Conservation (phyloP, 768 basidiomycete genomes). For the Glaciozyma martinii region DNA sequence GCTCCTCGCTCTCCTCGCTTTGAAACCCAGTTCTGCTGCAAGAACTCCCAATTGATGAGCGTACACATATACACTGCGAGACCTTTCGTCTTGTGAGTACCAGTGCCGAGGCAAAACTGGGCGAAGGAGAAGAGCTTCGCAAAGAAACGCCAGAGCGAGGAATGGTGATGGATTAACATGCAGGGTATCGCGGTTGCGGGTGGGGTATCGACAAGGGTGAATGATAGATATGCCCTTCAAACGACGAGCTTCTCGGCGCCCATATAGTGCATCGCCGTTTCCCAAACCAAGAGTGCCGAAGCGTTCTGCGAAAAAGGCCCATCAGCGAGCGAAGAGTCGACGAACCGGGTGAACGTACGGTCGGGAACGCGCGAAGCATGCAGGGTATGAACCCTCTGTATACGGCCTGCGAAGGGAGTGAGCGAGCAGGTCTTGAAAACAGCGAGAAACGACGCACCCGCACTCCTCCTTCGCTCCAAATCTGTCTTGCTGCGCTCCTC, state of each 20-base stretch:
- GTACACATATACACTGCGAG: too few species aligned
- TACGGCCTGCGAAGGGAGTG: slow-evolving; percentile 9
- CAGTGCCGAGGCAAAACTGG: too few species aligned
- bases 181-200: too few species aligned
- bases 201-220: too few species aligned
- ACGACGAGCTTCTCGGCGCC: slow-evolving; percentile 20
- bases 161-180: too few species aligned
- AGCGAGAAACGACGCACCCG: slow-evolving; percentile 4
- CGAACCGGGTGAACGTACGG: slow-evolving; percentile 10
- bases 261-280: slow-evolving; percentile 25
- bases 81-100: too few species aligned
- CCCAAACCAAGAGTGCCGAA: slow-evolving; percentile 31
- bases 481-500: slow-evolving; percentile 9
- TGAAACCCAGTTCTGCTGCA: too few species aligned
- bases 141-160: too few species aligned
- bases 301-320: slow-evolving; percentile 22
- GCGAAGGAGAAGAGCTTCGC: too few species aligned
- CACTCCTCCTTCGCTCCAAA: slow-evolving; percentile 29
- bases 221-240: neutral
- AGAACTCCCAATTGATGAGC: too few species aligned
- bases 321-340: neutral
- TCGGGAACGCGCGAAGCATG: slow-evolving; percentile 32
- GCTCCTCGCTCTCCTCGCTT: too few species aligned
- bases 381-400: slow-evolving; percentile 32
- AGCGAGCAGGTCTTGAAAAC: neutral